Conservation (phyloP, 495 filamentous ascomycete species). For the Hypoxylon intermedium region DNA sequence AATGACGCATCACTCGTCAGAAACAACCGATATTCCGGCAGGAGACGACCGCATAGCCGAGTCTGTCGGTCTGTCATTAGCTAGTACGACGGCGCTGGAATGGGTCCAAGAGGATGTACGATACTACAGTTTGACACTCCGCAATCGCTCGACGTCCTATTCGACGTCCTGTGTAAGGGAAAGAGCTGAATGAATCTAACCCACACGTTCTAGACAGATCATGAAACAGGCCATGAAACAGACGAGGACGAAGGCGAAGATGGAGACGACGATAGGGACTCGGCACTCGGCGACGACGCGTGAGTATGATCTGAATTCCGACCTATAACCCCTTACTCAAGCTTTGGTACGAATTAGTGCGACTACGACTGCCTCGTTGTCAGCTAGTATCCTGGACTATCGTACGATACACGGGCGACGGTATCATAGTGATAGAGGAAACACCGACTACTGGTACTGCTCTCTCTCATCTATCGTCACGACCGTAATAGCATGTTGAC, state of each 20-base stretch:
- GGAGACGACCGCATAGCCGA: constrained; percentile 1
- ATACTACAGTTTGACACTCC: neutral
- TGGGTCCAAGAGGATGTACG: constrained; percentile 38
- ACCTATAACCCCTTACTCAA: neutral
- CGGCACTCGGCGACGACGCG: constrained; percentile 43
- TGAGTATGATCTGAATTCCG: constrained; percentile 14
- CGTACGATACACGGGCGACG: constrained; percentile 50
- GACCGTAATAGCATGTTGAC: neutral
- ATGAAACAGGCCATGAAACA: too few species aligned
- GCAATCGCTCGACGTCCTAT: neutral
- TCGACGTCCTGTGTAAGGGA: neutral
- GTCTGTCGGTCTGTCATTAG: constrained; percentile 1
- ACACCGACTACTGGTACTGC: constrained; percentile 44
- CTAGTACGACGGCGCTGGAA: constrained; percentile 24
- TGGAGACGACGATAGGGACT: constrained; percentile 43
- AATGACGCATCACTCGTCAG: constrained; percentile 5
- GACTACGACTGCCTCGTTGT: constrained; percentile 53
- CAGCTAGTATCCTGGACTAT: constrained; percentile 53
- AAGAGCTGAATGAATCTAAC: neutral
- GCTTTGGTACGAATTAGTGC: constrained; percentile 6
- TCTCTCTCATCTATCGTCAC: neutral
- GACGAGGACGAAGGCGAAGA: too few species aligned
- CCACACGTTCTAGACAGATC: neutral
- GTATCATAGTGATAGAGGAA: constrained; percentile 44
- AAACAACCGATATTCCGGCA: constrained; percentile 1